A percentile compares a stretch with the other conserved stretches of the same genome.
Evolutionary conservation across 1,284 basidiomycete species (phyloP).

Genomic region (Prillingera fragicola): DNA sequence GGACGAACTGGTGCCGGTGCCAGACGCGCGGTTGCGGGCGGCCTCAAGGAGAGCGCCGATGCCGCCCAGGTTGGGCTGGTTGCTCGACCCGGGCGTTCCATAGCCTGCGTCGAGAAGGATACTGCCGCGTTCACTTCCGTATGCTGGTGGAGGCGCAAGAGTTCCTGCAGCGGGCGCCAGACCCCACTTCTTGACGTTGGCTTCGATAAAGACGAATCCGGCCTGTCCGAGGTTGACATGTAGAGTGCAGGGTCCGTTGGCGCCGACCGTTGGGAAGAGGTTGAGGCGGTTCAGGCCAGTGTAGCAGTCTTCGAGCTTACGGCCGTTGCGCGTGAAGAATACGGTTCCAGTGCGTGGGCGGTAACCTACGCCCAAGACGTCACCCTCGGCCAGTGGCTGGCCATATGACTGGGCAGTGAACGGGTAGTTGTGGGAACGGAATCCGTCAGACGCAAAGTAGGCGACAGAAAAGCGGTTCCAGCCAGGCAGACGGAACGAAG

Average conservation of each 20-base stretch:
- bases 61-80: conserved; percentile 19
- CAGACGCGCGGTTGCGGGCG: conserved; percentile 30
- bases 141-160: conserved; percentile 88
- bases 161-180: conserved; percentile 91
- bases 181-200: conserved; percentile 98
- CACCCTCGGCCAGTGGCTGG: conserved; percentile 80
- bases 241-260: conserved; percentile 86
- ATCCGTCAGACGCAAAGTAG: conserved; percentile 86
- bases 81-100: conserved; percentile 35
- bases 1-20: neutral
- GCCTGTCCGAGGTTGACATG: conserved; percentile 94
- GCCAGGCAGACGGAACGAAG: conserved; percentile 85
- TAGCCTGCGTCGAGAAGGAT: conserved; percentile 82
- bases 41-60: conserved; percentile 36
- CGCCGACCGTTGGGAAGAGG: conserved; percentile 89
- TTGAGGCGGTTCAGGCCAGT: conserved; percentile 81
- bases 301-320: conserved; percentile 90
- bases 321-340: conserved; percentile 92
- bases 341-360: conserved; percentile 90
- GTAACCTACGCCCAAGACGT: conserved; percentile 88
- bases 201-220: conserved; percentile 95
- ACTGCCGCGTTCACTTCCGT: conserved; percentile 88
- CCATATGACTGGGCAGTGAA: conserved; percentile 86
- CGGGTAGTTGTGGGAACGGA: conserved; percentile 96
- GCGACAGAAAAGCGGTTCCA: conserved; percentile 86